Percentiles rank a stretch among this genome's conserved stretches.
Evolutionary conservation across 2,329 filamentous ascomycete genomes (phyloP).

Genomic region (Aspergillus piperis): DNA sequence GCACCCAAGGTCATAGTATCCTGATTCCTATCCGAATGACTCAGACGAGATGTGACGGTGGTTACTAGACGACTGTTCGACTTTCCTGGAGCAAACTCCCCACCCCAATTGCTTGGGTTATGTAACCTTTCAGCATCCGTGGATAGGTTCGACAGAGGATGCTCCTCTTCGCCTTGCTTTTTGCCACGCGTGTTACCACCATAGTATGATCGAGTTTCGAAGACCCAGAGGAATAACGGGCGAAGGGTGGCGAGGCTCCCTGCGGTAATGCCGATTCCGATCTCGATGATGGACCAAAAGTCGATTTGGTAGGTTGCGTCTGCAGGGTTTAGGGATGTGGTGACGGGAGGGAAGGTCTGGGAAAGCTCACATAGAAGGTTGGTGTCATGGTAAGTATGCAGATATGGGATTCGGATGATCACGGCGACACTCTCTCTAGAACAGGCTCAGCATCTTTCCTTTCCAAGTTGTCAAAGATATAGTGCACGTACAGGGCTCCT

Average conservation of each 20-base stretch:
- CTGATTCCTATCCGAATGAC: not conserved
- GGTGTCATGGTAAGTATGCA: constrained; percentile 17
- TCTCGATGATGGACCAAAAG: constrained; percentile 39
- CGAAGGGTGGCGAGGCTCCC: constrained; percentile 42
- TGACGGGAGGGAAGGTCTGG: not conserved
- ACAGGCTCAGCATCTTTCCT: not conserved
- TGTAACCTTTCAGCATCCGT: not conserved
- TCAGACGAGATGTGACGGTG: not conserved
- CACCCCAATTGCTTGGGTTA: constrained; percentile 7
- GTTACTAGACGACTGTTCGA: not conserved
- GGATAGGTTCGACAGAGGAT: not conserved
- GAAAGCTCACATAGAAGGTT: constrained; percentile 30
- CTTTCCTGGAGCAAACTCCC: not conserved
- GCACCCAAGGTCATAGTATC: not conserved
- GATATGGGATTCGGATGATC: constrained; percentile 25
- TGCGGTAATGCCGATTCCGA: constrained; percentile 41
- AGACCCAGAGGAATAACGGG: constrained; percentile 43
- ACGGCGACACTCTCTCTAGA: constrained; percentile 29
- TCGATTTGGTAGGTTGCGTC: constrained; percentile 48
- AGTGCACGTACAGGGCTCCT: constrained; percentile 48
- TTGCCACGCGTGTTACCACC: not conserved
- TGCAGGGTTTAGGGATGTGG: constrained; percentile 23
- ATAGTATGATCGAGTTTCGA: constrained; percentile 4
- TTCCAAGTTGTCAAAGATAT: too few species aligned
- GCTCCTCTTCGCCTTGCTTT: not conserved